Evolutionary conservation across 176 grass and related monocot genomes (phyloP).

Genomic region (Juncus effusus): DNA sequence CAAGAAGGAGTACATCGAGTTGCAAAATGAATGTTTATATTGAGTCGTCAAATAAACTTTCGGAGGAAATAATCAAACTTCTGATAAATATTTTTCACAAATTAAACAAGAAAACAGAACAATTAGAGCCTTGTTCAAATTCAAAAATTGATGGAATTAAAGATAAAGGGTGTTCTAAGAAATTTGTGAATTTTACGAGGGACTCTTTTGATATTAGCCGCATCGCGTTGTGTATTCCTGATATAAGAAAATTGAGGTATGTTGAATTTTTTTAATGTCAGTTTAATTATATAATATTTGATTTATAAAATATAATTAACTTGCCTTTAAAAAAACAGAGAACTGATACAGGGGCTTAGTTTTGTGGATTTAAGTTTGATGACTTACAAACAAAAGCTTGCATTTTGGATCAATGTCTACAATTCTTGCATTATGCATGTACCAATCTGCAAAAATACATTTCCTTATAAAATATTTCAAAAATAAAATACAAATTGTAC

Average conservation of each 20-base stretch:
- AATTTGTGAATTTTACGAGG: slow-evolving; percentile 43
- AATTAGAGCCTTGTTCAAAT: slow-evolving; percentile 11
- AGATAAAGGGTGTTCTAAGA: slow-evolving; percentile 12
- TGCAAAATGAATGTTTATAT: slow-evolving; percentile 13
- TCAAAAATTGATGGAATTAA: slow-evolving; percentile 8
- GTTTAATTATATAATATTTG: background rate
- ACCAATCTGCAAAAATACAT: slow-evolving; percentile 23
- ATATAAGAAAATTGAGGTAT: slow-evolving; percentile 80
- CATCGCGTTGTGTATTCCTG: slow-evolving; percentile 35
- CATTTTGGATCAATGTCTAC: slow-evolving; percentile 98
- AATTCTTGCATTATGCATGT: slow-evolving; percentile 99
- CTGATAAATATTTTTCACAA: slow-evolving; percentile 71
- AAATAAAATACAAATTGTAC: background rate
- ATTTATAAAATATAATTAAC: background rate
- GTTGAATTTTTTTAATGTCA: slow-evolving; percentile 6
- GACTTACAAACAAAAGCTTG: slow-evolving; percentile 86
- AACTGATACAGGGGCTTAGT: slow-evolving; percentile 60
- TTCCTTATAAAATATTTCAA: background rate
- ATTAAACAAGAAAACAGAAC: slow-evolving; percentile 37
- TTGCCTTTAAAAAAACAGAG: slow-evolving; percentile 31
- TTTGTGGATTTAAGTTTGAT: slow-evolving; percentile 45
- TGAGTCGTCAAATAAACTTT: slow-evolving; percentile 56
- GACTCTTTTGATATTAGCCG: slow-evolving; percentile 53
- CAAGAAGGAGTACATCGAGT: slow-evolving; percentile 33
- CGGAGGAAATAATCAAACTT: slow-evolving; percentile 59